Percentiles rank a stretch among this genome's conserved stretches.
These are phyloP conservation scores for Coemansia sp. DNA, from an alignment of 192 early-diverging fungal genomes.

Conservation along the genomic window DNA sequence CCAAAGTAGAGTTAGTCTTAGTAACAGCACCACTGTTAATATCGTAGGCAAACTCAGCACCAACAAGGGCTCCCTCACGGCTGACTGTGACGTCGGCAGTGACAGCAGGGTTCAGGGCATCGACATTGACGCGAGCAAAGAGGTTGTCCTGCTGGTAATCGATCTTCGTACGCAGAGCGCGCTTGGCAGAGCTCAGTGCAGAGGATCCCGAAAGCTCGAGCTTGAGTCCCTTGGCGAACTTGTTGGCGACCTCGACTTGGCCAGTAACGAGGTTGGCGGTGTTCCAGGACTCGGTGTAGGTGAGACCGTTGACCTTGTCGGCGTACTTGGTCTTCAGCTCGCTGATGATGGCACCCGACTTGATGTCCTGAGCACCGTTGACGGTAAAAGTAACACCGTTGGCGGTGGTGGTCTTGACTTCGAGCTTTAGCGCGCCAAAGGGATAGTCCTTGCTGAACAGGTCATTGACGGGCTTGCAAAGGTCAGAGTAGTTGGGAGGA, in stretches of 20 bases:
- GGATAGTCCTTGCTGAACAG: conserved; percentile 98
- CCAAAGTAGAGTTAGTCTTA: conserved; percentile 88
- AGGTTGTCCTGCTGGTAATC: conserved; percentile 97
- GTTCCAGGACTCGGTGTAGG: conserved; percentile 98
- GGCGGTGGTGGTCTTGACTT: conserved; percentile 94
- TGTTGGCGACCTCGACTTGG: conserved; percentile 93
- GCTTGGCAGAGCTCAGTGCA: conserved; percentile 70
- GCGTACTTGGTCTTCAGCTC: conserved; percentile 98
- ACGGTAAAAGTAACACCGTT: conserved; percentile 98
- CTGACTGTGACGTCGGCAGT: conserved; percentile 87
- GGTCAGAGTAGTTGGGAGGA: conserved; percentile 89
- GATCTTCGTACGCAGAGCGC: conserved; percentile 62
- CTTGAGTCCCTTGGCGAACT: conserved; percentile 96
- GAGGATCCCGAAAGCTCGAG: conserved; percentile 85
- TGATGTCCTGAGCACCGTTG: conserved; percentile 91
- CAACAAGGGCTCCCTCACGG: conserved; percentile 86
- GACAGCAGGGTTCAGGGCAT: conserved; percentile 94
- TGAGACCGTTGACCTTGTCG: conserved; percentile 92
- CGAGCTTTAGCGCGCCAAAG: conserved; percentile 90
- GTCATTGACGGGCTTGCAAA: conserved; percentile 95
- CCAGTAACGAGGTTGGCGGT: conserved; percentile 90
- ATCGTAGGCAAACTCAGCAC: conserved; percentile 95
- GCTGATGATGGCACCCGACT: conserved; percentile 91
- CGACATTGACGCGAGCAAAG: conserved; percentile 86
- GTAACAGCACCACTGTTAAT: conserved; percentile 84